Evolutionary conservation across 1,139 yeast species (phyloP), one percentile per base, ranked within the genome.

Genomic region (Suhomyces guaymorum): DNA sequence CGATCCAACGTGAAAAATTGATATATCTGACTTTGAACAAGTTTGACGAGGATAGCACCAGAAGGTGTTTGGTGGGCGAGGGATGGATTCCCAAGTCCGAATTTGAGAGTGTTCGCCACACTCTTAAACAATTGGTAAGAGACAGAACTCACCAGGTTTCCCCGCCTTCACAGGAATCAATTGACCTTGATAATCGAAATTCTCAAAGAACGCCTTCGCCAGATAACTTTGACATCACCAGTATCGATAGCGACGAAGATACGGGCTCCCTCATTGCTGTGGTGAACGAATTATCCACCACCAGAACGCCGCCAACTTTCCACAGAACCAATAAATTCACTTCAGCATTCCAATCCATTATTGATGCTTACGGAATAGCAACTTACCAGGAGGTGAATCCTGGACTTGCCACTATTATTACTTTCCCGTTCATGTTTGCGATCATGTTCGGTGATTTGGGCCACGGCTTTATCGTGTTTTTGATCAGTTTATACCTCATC

Each of bases 361-460:
- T 87, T 47, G 98, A 92, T 60, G 96, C 96, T 5, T 92, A 92
- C 55, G 98, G 97, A 48, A 75, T 90, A 35, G 95, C 96, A 10
- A 80, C 95, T 8, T 90, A 92, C 62, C 89, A 87, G 55, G 99
- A 92, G 60, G 94, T 92, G 23, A 92, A 92, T 54, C 97, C 98
- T 2, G 97, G 96, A 37, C 71, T 92, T 46, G 95, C 98, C 4
- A 87, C 99, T 0, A 77, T 90, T 30, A 85, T 92, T 22, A 92
- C 99, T 0, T 92, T 92, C 66, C 99, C 99, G 10, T 92, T 94
- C 62, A 88, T 92, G 96, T 92, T 92, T 69, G 97, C 98, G 23
- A 86, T 94, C 49, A 92, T 92, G 99, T 92, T 92, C 72, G 99
- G 98, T 62, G 99, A 92, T 65, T 63, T 90, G 43, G 99, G 99